A percentile compares a stretch with the other conserved stretches of the same genome.
These are phyloP conservation scores for Novakomyces olei DNA, from an alignment of 805 yeast species.

Conservation along the genomic window DNA sequence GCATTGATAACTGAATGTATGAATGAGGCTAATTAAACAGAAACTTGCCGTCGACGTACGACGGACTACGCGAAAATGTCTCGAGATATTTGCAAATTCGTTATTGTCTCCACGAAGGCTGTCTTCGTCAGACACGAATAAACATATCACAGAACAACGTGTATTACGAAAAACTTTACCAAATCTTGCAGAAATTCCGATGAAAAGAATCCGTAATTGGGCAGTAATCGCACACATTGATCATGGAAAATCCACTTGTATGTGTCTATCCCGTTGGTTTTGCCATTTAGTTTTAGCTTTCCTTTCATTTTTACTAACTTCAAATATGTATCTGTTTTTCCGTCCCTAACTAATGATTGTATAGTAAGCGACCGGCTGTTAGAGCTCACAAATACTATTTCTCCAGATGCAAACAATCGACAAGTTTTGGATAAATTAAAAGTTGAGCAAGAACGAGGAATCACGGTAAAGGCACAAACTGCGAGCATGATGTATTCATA, in stretches of 20 bases:
- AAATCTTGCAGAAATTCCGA: slow-evolving; percentile 44
- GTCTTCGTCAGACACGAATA: no score
- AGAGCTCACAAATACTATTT: slow-evolving; percentile 74
- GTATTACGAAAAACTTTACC: neutral
- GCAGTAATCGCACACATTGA: slow-evolving; percentile 94
- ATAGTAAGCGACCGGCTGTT: slow-evolving; percentile 68
- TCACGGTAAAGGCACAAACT: slow-evolving; percentile 92
- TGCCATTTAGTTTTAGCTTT: neutral
- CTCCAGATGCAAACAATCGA: slow-evolving; percentile 41
- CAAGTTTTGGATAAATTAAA: slow-evolving; percentile 82
- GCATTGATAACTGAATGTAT: no score
- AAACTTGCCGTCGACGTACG: no score
- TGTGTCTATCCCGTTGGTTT: no score
- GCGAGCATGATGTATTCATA: slow-evolving; percentile 72
- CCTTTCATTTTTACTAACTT: neutral
- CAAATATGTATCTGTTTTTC: no score
- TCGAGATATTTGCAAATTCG: no score
- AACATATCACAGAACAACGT: no score
- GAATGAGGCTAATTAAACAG: no score
- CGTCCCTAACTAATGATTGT: no score
- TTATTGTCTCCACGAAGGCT: no score
- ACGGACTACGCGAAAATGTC: no score
- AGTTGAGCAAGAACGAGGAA: slow-evolving; percentile 90
- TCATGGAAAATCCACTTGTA: slow-evolving; percentile 30
- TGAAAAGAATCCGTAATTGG: slow-evolving; percentile 66